These are phyloP conservation scores for Solanum neorickii DNA, from an alignment of 257 asterid species.

Conservation along the genomic window DNA sequence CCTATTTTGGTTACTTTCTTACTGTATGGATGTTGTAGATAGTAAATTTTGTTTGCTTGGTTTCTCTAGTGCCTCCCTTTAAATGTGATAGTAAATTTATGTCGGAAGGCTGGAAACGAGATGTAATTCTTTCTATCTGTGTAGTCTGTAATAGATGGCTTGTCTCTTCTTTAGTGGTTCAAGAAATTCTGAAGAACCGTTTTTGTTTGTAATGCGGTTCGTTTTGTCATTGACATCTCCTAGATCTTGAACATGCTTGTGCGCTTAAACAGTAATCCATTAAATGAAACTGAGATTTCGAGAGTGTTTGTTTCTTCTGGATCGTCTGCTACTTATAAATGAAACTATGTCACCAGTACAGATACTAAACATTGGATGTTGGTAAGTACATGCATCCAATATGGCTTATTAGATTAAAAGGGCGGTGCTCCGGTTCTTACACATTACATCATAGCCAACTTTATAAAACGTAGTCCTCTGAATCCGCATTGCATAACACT, in stretches of 20 bases:
- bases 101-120: background rate
- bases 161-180: background rate
- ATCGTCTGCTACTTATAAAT: background rate
- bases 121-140: background rate
- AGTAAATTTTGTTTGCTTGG: background rate
- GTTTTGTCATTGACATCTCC: background rate
- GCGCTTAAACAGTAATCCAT: background rate
- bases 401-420: background rate
- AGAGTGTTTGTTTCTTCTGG: background rate
- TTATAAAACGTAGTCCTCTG: background rate
- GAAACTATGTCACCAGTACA: background rate
- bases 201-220: background rate
- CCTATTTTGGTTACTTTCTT: background rate
- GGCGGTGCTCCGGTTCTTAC: background rate
- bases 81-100: background rate
- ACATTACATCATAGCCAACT: background rate
- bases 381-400: background rate
- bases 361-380: background rate
- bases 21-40: background rate
- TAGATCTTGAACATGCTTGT: background rate
- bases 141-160: background rate
- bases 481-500: background rate
- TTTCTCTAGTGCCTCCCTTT: background rate
- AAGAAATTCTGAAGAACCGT: background rate
- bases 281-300: background rate